These are phyloP conservation scores for Panaeolus papilionaceus DNA, from an alignment of 768 basidiomycete genomes.

Conservation along the genomic window DNA sequence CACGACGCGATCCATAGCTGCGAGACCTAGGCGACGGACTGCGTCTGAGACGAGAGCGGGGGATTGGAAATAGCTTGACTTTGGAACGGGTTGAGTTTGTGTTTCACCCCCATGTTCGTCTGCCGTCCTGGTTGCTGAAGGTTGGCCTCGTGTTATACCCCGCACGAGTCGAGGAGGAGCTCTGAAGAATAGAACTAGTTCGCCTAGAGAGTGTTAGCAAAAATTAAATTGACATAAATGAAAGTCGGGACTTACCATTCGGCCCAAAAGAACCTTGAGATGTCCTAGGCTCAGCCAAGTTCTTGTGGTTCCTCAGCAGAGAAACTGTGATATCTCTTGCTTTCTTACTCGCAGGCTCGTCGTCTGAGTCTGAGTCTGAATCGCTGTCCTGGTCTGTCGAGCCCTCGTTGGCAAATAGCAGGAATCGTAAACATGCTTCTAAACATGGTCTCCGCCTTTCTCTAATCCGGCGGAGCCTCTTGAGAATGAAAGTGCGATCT, in stretches of 20 bases:
- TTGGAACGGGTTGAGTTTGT: conserved; percentile 25
- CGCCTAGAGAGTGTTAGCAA: conserved; percentile 52
- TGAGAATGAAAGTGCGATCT: conserved; percentile 79
- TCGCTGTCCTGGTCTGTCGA: conserved; percentile 44
- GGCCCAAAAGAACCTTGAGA: conserved; percentile 91
- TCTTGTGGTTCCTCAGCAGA: conserved; percentile 70
- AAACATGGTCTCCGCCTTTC: conserved; percentile 82
- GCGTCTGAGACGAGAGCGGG: conserved; percentile 79
- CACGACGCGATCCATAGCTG: conserved; percentile 61
- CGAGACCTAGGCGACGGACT: conserved; percentile 65
- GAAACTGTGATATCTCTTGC: conserved; percentile 58
- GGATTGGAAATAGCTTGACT: conserved; percentile 56
- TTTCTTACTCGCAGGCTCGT: conserved; percentile 42
- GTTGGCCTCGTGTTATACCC: background rate
- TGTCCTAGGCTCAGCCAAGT: conserved; percentile 82
- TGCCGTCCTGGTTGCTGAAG: conserved; percentile 26
- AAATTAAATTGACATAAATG: background rate
- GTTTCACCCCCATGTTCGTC: conserved; percentile 27
- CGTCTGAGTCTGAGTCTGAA: conserved; percentile 72
- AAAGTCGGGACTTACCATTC: conserved; percentile 61
- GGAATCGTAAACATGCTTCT: conserved; percentile 81
- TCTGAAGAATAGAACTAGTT: conserved; percentile 87
- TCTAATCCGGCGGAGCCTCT: conserved; percentile 74
- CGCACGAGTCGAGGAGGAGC: conserved; percentile 73
- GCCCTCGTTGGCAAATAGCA: conserved; percentile 74